Evolutionary conservation across 2,329 filamentous ascomycete genomes (phyloP), one percentile per base, ranked within the genome.

Genomic region (Claviceps digitariae): DNA sequence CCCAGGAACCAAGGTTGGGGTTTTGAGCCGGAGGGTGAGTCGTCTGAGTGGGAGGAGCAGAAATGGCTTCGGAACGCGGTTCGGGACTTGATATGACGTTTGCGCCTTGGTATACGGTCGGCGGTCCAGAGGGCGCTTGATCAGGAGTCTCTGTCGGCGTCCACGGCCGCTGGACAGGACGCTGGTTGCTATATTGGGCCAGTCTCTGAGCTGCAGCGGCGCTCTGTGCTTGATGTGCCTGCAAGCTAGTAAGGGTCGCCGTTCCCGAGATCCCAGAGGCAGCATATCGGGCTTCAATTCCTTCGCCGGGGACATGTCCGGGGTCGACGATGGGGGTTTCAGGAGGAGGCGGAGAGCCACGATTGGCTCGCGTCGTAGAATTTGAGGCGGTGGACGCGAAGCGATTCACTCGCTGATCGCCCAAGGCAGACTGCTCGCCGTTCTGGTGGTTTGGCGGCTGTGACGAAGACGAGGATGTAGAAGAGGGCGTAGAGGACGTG

Each of bases 141-240:
- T 89, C 90, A 1, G 90, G 90, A 54, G 83, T 78, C 66, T 98
- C 93, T 3, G 93, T 97, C 1, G 93, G 93, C 10, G 91, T 97
- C 93, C 91, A 97, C 31, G 90, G 90, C 48, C 91, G 63, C 53
- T 66, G 68, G 9, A 59, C 58, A 31, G 67, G 67, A n/a, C 60
- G 57, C 45, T 69, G 67, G 50, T 66, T 66, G 23, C 76, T 79
- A 66, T 95, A 96, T 55, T 93, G 87, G 40, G 88, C 86, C 57
- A 86, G 72, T 59, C 90, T 79, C 66, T 93, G 88, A 29, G 87
- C 78, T 20, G 90, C 88, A 2, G 90, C 90, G 17, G 87, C 83
- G 65, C 86, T 94, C 60, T 90, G 70, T 2, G 67, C 67, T 51
- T 74, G 78, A 58, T 88, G 69, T 10, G 72, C 70, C 53, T 75